Percentiles rank a stretch among this genome's conserved stretches.
phyloP scores from a whole-genome alignment of 345 rosid species.

The Populus alba region DNA sequence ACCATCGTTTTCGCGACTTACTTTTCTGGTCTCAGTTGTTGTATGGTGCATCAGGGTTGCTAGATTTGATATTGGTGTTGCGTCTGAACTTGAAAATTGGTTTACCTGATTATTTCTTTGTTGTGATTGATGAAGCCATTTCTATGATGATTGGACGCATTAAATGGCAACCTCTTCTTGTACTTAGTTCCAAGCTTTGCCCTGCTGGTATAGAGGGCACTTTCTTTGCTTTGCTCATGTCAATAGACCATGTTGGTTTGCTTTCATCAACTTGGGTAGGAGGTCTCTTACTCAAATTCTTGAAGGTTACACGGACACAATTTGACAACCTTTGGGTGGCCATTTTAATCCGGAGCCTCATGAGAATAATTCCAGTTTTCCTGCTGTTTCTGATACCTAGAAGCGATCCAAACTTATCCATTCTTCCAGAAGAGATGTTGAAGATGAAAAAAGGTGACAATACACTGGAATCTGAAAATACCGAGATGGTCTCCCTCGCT shows the following conservation, averaged over 20 bases:
- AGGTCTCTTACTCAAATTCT: constrained; percentile 52
- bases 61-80: constrained; percentile 58
- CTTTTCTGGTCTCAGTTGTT: constrained; percentile 65
- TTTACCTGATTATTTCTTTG: constrained; percentile 63
- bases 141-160: constrained; percentile 54
- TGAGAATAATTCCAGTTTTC: constrained; percentile 53
- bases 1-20: constrained; percentile 48
- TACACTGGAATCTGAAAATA: constrained; percentile 29
- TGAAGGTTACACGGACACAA: constrained; percentile 54
- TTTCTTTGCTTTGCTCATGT: constrained; percentile 74
- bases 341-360: constrained; percentile 54
- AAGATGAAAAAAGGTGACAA: constrained; percentile 33
- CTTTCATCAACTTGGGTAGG: constrained; percentile 62
- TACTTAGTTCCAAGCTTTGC: constrained; percentile 73
- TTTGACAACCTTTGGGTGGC: constrained; percentile 70
- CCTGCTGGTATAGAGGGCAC: constrained; percentile 78
- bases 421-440: constrained; percentile 56
- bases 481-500: constrained; percentile 53
- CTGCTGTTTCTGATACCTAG: constrained; percentile 60
- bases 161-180: constrained; percentile 72
- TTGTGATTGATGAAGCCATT: constrained; percentile 55
- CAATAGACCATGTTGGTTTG: constrained; percentile 59
- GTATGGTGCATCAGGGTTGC: constrained; percentile 57
- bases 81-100: constrained; percentile 63
- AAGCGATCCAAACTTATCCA: constrained; percentile 42